phyloP scores from a whole-genome alignment of 768 basidiomycete genomes.

The Leucocoprinus birnbaumii region DNA sequence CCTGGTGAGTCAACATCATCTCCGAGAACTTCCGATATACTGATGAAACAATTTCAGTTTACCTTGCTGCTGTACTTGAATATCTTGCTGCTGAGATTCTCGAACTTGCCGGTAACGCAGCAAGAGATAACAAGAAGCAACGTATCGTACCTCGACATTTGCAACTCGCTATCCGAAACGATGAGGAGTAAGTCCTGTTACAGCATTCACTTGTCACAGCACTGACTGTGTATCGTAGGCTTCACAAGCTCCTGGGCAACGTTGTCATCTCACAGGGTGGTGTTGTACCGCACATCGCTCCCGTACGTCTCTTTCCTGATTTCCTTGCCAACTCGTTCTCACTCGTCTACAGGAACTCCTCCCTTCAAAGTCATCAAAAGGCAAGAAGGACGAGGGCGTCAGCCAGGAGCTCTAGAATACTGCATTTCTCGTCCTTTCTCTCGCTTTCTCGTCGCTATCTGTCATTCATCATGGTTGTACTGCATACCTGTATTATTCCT shows the following conservation, averaged over 20 bases:
- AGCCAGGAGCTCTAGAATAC: slow-evolving; percentile 12
- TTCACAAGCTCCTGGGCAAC: slow-evolving; percentile 79
- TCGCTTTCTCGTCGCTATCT: slow-evolving; percentile 10
- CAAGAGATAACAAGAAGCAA: slow-evolving; percentile 83
- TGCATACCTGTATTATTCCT: slow-evolving; percentile 15
- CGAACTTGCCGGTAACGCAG: slow-evolving; percentile 87
- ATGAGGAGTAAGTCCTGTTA: slow-evolving; percentile 60
- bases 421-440: too few relatives aligned
- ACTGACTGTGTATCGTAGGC: slow-evolving; percentile 28
- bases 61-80: slow-evolving; percentile 88
- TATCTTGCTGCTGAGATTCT: slow-evolving; percentile 93
- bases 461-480: slow-evolving; percentile 8
- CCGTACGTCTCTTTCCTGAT: slow-evolving; percentile 22
- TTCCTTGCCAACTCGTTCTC: background rate
- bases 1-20: slow-evolving; percentile 47
- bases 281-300: slow-evolving; percentile 38
- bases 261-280: slow-evolving; percentile 93
- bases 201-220: slow-evolving; percentile 3
- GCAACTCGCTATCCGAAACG: slow-evolving; percentile 90
- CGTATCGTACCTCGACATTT: slow-evolving; percentile 94
- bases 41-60: slow-evolving; percentile 42
- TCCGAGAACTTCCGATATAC: slow-evolving; percentile 4
- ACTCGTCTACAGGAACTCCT: slow-evolving; percentile 31
- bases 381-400: slow-evolving; percentile 19
- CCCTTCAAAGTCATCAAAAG: slow-evolving; percentile 37